Evolutionary conservation across 192 early-diverging fungal genomes (phyloP).

Genomic region (Backusella macrospora): DNA sequence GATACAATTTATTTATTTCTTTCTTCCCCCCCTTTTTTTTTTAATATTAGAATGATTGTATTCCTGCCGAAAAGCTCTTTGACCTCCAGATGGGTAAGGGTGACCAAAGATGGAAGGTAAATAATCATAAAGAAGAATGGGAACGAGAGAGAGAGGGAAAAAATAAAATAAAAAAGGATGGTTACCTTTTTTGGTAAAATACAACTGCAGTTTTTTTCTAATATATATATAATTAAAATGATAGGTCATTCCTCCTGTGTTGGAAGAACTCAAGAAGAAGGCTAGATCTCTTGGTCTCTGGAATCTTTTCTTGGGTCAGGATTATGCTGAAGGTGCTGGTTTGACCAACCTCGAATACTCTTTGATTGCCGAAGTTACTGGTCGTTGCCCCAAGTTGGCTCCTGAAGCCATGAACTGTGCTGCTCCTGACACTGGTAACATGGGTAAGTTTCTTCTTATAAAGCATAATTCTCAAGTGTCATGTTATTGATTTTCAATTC

Average conservation of each 20-base stretch:
- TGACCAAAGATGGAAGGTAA: slow-evolving; percentile 84
- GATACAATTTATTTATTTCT: no score
- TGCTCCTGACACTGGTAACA: slow-evolving; percentile 98
- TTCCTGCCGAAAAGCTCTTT: slow-evolving; percentile 87
- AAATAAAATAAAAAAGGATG: background rate
- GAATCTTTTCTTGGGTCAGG: slow-evolving; percentile 90
- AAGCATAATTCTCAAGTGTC: background rate
- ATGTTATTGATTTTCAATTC: background rate
- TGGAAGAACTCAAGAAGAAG: slow-evolving; percentile 88
- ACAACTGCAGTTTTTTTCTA: background rate
- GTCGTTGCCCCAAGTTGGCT: slow-evolving; percentile 76
- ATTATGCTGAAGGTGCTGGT: slow-evolving; percentile 83
- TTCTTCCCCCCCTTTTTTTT: background rate
- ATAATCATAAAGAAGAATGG: background rate
- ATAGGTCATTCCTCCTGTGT: slow-evolving; percentile 76
- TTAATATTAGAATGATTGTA: slow-evolving; percentile 77
- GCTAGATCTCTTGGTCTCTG: slow-evolving; percentile 89
- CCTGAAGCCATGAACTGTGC: slow-evolving; percentile 93
- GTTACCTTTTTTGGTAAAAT: no score
- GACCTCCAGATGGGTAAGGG: slow-evolving; percentile 71
- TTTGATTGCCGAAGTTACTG: slow-evolving; percentile 87
- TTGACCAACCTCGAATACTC: slow-evolving; percentile 96
- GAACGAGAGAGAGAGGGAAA: background rate
- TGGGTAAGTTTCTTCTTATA: slow-evolving; percentile 49
- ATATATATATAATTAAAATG: background rate